phyloP scores from a whole-genome alignment of 2,329 filamentous ascomycete genomes.

The Claviceps fusiformis region DNA sequence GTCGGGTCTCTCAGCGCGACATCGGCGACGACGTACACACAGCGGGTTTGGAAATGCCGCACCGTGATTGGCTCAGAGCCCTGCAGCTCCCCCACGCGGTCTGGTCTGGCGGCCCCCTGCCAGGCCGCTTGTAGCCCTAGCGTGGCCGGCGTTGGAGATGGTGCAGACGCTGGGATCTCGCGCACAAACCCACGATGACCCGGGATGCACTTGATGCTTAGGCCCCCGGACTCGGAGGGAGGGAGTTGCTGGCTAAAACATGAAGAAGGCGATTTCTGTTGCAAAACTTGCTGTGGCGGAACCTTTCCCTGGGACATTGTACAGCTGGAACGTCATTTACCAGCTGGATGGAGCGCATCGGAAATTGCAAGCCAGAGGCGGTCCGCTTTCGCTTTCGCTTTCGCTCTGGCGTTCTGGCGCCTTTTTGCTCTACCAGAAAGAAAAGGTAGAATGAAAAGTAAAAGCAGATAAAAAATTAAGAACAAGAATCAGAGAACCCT shows the following conservation, averaged over 20 bases:
- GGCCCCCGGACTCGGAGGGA: slow-evolving; percentile 7
- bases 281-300: slow-evolving; percentile 23
- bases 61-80: slow-evolving; percentile 16
- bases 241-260: no score
- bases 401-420: no score
- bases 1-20: slow-evolving; percentile 13
- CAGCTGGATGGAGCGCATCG: background rate
- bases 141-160: background rate
- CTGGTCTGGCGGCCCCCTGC: background rate
- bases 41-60: slow-evolving; percentile 15
- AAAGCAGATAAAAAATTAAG: no score
- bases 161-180: background rate
- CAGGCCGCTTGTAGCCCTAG: no score
- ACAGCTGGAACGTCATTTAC: background rate
- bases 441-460: no score
- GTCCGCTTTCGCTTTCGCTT: no score
- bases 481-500: no score
- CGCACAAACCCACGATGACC: slow-evolving; percentile 3
- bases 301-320: slow-evolving; percentile 9
- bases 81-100: background rate
- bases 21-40: slow-evolving; percentile 12
- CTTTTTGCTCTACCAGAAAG: no score
- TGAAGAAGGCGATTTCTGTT: slow-evolving; percentile 18
- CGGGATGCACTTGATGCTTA: background rate
- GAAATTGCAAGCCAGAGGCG: background rate